Conservation (phyloP, 768 basidiomycete genomes). For the Mycena vulgaris region DNA sequence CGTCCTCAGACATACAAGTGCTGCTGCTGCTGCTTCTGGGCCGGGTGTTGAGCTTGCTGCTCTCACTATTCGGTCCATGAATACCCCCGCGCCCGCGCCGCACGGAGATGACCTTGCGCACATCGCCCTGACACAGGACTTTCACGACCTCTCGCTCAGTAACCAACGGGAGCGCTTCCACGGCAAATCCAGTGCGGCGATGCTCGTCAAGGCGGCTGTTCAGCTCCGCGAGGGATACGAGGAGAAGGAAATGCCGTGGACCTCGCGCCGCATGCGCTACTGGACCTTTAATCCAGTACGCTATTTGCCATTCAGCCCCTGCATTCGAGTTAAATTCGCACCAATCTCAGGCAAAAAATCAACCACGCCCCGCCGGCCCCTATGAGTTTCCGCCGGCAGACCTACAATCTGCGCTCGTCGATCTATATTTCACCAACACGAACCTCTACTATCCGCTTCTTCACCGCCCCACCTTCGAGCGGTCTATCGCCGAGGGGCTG, state of each 20-base stretch:
- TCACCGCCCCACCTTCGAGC: constrained; percentile 78
- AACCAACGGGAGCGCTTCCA: constrained; percentile 2
- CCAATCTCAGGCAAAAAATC: not conserved
- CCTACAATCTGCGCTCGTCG: constrained; percentile 67
- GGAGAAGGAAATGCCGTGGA: constrained; percentile 1
- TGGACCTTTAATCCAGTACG: constrained; percentile 18
- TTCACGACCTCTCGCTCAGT: not conserved
- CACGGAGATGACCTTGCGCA: not conserved
- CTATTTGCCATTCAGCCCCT: too few relatives aligned
- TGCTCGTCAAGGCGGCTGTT: constrained; percentile 17
- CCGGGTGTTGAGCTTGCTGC: constrained; percentile 24
- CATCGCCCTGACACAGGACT: not conserved
- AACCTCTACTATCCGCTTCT: constrained; percentile 78
- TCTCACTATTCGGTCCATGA: constrained; percentile 13
- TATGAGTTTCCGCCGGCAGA: constrained; percentile 67
- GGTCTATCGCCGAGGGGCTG: constrained; percentile 60
- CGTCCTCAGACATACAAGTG: not conserved
- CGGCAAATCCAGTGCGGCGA: constrained; percentile 14
- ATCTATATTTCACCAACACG: constrained; percentile 72
- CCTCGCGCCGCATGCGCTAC: constrained; percentile 5
- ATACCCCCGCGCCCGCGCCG: not conserved
- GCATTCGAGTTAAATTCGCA: too few relatives aligned
- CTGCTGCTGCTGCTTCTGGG: not conserved
- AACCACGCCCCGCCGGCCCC: not conserved
- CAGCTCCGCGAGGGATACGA: not conserved